These are phyloP conservation scores for Stevia rebaudiana DNA, from an alignment of 140 eudicot genomes.

Conservation along the genomic window DNA sequence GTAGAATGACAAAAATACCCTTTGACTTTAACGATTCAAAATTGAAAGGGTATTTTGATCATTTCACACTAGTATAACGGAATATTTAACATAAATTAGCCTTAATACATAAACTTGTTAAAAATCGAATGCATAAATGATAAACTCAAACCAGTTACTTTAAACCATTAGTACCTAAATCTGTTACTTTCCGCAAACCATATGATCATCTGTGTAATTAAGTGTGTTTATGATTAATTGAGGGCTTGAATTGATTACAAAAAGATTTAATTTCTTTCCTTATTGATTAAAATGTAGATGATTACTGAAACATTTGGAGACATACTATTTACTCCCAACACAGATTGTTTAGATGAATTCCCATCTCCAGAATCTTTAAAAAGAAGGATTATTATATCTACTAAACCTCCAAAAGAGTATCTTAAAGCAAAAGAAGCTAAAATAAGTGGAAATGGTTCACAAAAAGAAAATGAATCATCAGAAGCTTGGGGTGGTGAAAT, in stretches of 20 bases:
- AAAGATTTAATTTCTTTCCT: conserved; percentile 10
- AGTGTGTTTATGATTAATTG: background rate
- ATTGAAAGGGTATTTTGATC: too few species aligned
- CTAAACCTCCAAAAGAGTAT: conserved; percentile 93
- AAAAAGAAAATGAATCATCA: conserved; percentile 38
- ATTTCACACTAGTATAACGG: too few species aligned
- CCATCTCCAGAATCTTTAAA: conserved; percentile 69
- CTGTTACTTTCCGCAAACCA: too few species aligned
- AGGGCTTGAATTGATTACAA: background rate
- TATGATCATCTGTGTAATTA: too few species aligned
- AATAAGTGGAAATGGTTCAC: conserved; percentile 31
- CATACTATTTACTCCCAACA: conserved; percentile 54
- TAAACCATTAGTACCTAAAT: too few species aligned
- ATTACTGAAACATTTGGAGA: conserved; percentile 76
- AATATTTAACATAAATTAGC: too few species aligned
- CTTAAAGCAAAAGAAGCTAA: conserved; percentile 54
- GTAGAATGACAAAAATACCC: too few species aligned
- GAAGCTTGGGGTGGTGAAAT: conserved; percentile 90
- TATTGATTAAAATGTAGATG: conserved; percentile 49
- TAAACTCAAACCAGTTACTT: too few species aligned
- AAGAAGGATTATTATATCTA: conserved; percentile 65
- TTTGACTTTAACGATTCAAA: too few species aligned
- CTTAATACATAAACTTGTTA: too few species aligned
- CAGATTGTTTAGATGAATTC: conserved; percentile 55
- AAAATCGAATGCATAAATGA: too few species aligned